phyloP scores from a whole-genome alignment of 1,284 basidiomycete genomes.

The Cryptococcus depauperatus region DNA sequence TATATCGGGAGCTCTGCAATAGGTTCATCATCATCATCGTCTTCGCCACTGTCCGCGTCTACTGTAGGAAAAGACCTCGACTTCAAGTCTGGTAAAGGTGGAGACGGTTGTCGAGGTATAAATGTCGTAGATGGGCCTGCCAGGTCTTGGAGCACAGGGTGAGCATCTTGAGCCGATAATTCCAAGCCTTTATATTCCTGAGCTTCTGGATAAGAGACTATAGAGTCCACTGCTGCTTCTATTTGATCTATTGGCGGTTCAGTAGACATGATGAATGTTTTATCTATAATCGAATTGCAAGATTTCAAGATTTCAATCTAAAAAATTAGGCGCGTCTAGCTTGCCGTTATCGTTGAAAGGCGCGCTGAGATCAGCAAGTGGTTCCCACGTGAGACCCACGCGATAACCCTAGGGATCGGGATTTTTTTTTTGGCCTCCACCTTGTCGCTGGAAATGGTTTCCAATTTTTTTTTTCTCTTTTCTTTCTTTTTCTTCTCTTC shows the following conservation, averaged over 20 bases:
- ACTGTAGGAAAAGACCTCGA: slow-evolving; percentile 16
- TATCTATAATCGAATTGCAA: too few relatives aligned
- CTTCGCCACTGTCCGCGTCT: slow-evolving; percentile 9
- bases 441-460: too few relatives aligned
- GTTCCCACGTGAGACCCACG: background rate
- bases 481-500: slow-evolving; percentile 10
- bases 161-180: slow-evolving; percentile 5
- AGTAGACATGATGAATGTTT: too few relatives aligned
- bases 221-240: slow-evolving; percentile 15
- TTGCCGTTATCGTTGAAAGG: too few relatives aligned
- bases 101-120: slow-evolving; percentile 27
- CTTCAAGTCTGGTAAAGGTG: slow-evolving; percentile 23
- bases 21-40: slow-evolving; percentile 27
- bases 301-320: too few relatives aligned
- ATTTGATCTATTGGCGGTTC: slow-evolving; percentile 2
- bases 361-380: too few relatives aligned
- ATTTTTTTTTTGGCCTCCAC: too few relatives aligned
- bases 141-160: slow-evolving; percentile 13
- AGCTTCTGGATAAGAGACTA: slow-evolving; percentile 19
- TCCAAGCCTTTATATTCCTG: slow-evolving; percentile 11
- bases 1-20: slow-evolving; percentile 39
- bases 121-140: slow-evolving; percentile 33
- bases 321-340: too few relatives aligned
- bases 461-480: slow-evolving; percentile 18
- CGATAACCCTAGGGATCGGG: too few relatives aligned